phyloP scores from a whole-genome alignment of 257 asterid genomes.

The Nicotiana attenuata region DNA sequence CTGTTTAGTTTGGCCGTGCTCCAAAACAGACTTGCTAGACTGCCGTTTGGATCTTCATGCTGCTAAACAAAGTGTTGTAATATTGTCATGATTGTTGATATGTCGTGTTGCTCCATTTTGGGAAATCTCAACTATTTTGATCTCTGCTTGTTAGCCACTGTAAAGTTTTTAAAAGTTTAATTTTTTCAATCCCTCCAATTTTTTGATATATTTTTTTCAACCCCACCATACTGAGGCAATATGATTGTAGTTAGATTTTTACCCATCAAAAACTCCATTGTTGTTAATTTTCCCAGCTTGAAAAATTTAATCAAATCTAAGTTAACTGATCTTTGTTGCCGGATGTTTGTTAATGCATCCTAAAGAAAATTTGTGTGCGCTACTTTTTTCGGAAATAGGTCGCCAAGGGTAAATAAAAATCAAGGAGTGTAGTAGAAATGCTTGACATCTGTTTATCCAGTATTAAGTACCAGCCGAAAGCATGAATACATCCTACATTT shows the following conservation, averaged over 20 bases:
- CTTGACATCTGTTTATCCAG: background rate
- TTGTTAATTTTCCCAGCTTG: background rate
- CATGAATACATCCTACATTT: background rate
- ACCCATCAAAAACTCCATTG: background rate
- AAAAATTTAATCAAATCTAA: background rate
- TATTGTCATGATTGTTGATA: background rate
- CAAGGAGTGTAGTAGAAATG: background rate
- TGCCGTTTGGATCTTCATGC: background rate
- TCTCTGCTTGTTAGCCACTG: background rate
- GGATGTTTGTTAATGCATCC: background rate
- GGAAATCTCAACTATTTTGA: background rate
- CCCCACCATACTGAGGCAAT: background rate
- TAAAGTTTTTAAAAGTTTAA: too few species aligned
- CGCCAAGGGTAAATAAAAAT: background rate
- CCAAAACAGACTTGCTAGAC: background rate
- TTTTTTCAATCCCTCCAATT: background rate
- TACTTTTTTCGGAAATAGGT: background rate
- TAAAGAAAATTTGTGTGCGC: background rate
- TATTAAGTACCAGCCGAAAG: background rate
- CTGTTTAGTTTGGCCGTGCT: background rate
- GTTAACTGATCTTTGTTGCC: background rate
- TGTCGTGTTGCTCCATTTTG: background rate
- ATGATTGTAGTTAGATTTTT: background rate
- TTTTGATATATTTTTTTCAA: background rate
- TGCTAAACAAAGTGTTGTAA: background rate